Evolutionary conservation across 768 basidiomycete genomes (phyloP), one percentile per base, ranked within the genome.

Genomic region (Agrocybe chaxingu): DNA sequence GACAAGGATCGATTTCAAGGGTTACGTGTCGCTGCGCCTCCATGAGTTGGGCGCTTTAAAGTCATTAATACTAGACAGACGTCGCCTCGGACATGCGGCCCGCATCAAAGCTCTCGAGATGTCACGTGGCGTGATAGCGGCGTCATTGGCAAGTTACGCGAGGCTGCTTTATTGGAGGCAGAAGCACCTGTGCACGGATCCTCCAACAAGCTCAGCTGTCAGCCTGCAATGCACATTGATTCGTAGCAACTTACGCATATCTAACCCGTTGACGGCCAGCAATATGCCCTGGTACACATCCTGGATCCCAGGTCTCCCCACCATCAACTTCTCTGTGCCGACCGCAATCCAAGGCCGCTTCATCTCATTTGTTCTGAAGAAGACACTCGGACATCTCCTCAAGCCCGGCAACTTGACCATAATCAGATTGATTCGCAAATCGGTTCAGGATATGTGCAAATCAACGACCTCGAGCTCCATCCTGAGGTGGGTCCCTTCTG

Each of bases 341-440:
- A 76, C 87, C 7, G 71, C 74, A 48, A 86, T 98, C 41, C 93
- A 97, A 72, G 77, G 85, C 47, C 82, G 91, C 50, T 94, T 98
- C 70, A 75, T 98, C 33, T 93, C 93, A 1, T 98, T 93, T 65
- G 70, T 92, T 46, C 78, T 98, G 54, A 88, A 84, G 75, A 85
- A 84, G 60, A 78, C 82, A 7, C 72, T 98, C 0, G 95, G 95
- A 8, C 88, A 87, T 62, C 78, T 97, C 53, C 78, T 98, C 47
- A 89, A 87, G 64, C 90, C 89, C 8, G 94, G 11, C 93, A 94
- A 60, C 80, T 97, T 50, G 90, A 97, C 69, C 75, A 81, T 45
- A 79, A 85, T 48, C 85, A 92, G 69, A 87, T 97, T 59, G 92
- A 96, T 59, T 89, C 92, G 29, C 92, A 96, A 68, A 86, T 98